A percentile compares a stretch with the other conserved stretches of the same genome.
These are phyloP conservation scores for Schrenkiella parvula DNA, from an alignment of 345 rosid genomes.

Conservation along the genomic window DNA sequence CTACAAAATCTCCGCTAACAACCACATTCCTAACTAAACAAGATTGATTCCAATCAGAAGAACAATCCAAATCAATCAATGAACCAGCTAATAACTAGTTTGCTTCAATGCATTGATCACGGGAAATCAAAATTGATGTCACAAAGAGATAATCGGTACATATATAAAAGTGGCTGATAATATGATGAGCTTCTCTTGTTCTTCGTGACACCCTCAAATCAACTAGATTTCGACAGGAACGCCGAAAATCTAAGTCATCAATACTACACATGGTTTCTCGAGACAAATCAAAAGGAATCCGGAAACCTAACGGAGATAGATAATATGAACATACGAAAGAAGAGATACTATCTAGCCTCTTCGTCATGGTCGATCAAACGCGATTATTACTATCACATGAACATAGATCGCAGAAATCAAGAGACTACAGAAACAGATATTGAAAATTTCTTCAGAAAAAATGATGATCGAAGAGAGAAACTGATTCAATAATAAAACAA, in stretches of 20 bases:
- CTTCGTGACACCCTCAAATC: background rate
- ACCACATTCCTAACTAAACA: background rate
- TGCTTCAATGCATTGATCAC: background rate
- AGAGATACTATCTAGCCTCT: background rate
- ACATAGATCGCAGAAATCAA: slow-evolving; percentile 15
- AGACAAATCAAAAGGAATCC: background rate
- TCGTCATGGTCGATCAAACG: background rate
- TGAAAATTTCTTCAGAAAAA: background rate
- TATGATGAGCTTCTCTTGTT: background rate
- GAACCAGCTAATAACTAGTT: background rate
- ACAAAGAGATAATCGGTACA: background rate
- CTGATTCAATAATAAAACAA: background rate
- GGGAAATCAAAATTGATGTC: background rate
- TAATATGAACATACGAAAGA: background rate
- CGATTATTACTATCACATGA: background rate
- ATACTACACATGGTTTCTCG: background rate
- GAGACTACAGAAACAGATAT: background rate
- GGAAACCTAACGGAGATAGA: background rate
- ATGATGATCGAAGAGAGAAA: background rate
- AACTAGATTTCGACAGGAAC: background rate
- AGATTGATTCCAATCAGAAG: background rate
- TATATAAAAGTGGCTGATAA: background rate
- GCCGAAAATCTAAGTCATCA: background rate
- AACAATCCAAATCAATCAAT: background rate
- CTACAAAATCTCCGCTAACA: background rate